Conservation (phyloP, 129 eudicot genomes). For the Silybum marianum region DNA sequence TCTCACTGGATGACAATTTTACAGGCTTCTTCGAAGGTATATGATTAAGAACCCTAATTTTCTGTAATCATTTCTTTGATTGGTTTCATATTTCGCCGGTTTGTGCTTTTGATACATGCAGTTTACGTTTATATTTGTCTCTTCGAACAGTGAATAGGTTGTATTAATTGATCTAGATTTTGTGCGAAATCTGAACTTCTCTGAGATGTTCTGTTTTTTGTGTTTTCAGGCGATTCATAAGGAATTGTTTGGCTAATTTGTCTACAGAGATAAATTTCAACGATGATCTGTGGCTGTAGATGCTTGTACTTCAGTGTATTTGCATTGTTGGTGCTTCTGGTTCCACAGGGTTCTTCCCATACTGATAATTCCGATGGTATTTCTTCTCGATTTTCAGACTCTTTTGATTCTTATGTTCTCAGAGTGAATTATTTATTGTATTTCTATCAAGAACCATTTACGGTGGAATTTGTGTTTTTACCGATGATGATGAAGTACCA, state of each 20-base stretch:
- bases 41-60: conserved; percentile 26
- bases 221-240: conserved; percentile 28
- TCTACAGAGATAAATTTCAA: conserved; percentile 6
- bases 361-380: conserved; percentile 68
- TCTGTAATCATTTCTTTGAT: background rate
- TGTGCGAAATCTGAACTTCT: conserved; percentile 26
- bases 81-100: conserved; percentile 14
- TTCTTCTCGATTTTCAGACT: conserved; percentile 4
- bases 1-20: conserved; percentile 26
- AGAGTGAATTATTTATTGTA: background rate
- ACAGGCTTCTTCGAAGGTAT: conserved; percentile 30
- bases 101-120: conserved; percentile 19
- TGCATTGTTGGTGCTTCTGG: conserved; percentile 33
- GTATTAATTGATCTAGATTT: conserved; percentile 2
- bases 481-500: background rate
- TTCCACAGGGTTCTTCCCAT: conserved; percentile 35
- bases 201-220: conserved; percentile 30
- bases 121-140: conserved; percentile 16
- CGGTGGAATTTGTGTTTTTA: background rate
- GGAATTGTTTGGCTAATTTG: conserved; percentile 24
- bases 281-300: conserved; percentile 38
- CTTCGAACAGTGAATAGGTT: background rate
- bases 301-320: conserved; percentile 38
- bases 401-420: background rate
- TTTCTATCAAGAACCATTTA: background rate